A percentile compares a stretch with the other conserved stretches of the same genome.
Evolutionary conservation across 1,139 yeast genomes (phyloP).

Genomic region (Saccharomycopsis hybrid): DNA sequence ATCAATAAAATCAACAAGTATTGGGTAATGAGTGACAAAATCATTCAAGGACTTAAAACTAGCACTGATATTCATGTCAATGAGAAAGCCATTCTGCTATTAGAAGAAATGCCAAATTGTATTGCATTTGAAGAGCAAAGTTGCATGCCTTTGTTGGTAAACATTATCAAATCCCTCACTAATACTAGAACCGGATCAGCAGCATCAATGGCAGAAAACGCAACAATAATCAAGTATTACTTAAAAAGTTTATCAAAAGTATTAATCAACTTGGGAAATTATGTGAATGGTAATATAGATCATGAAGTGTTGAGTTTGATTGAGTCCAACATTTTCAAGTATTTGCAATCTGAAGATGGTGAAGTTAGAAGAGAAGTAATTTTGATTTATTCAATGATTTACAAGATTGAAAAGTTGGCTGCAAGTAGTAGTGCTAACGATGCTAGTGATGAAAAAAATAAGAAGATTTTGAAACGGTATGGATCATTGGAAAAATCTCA

Average conservation of each 20-base stretch:
- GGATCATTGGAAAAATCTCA: neutral
- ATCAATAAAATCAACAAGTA: conserved; percentile 5
- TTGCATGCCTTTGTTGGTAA: neutral
- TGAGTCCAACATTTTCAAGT: neutral
- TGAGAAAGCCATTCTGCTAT: conserved; percentile 3
- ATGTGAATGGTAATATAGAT: neutral
- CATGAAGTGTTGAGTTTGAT: neutral
- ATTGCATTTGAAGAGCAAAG: neutral
- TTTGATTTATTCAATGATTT: conserved; percentile 8
- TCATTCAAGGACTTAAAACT: neutral
- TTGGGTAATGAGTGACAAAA: conserved; percentile 7
- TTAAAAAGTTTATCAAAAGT: neutral
- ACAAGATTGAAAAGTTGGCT: neutral
- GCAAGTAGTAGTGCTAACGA: neutral
- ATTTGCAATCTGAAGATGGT: conserved; percentile 1
- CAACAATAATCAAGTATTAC: neutral
- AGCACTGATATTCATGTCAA: neutral
- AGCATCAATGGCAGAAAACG: neutral
- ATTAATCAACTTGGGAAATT: neutral
- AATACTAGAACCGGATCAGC: neutral
- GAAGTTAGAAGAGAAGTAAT: conserved; percentile 6
- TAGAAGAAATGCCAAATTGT: conserved; percentile 10
- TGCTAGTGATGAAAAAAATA: too few relatives aligned
- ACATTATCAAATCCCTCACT: conserved; percentile 4
- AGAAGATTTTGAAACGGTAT: neutral